These are phyloP conservation scores for Saussurea involucrata DNA, from an alignment of 129 eudicot genomes.

Conservation along the genomic window DNA sequence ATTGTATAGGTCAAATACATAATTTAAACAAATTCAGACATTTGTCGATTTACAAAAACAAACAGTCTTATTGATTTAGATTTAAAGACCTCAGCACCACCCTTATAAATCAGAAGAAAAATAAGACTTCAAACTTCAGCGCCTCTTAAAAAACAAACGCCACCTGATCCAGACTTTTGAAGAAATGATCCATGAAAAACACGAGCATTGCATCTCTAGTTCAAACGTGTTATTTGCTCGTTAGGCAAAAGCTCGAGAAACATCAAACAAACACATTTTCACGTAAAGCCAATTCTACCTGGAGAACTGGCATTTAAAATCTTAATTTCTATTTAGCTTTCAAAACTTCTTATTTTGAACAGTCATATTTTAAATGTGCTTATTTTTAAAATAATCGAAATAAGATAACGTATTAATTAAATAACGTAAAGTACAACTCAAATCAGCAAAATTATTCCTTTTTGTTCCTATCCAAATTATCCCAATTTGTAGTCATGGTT, in stretches of 20 bases:
- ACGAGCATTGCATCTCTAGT: neutral
- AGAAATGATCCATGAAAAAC: neutral
- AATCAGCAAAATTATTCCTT: conserved; percentile 10
- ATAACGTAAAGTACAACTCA: neutral
- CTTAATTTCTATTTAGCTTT: neutral
- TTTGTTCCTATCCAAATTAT: conserved; percentile 24
- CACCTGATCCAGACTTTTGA: neutral
- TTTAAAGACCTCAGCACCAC: no score
- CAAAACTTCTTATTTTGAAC: neutral
- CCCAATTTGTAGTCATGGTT: conserved; percentile 1
- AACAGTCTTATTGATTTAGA: no score
- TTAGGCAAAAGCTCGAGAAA: no score
- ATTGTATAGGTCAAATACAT: no score
- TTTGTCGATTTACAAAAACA: no score
- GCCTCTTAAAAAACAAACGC: no score
- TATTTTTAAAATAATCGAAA: neutral
- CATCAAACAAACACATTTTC: no score
- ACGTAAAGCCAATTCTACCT: no score
- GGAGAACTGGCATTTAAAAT: neutral
- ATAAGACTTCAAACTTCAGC: no score
- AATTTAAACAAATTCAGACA: no score
- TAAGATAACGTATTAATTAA: neutral
- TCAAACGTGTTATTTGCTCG: neutral
- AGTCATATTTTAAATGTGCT: neutral
- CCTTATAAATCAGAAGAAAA: no score